These are phyloP conservation scores for Exophiala mesophila DNA, from an alignment of 2,329 filamentous ascomycete species.

Conservation along the genomic window DNA sequence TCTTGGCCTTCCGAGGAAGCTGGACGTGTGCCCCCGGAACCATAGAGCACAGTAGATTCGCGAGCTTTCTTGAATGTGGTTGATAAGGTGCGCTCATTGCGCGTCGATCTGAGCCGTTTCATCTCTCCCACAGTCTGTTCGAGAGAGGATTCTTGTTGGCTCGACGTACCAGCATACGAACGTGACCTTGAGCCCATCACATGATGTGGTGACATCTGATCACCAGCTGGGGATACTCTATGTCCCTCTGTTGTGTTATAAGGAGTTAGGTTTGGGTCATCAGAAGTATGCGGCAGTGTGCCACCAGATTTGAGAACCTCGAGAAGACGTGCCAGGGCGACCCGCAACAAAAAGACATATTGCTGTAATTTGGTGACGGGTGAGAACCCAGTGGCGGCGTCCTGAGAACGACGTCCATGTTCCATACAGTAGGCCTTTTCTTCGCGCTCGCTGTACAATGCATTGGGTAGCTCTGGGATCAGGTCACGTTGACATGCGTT, in stretches of 20 bases:
- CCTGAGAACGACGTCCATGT: conserved; percentile 47
- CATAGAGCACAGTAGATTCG: conserved; percentile 88
- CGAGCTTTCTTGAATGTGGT: conserved; percentile 87
- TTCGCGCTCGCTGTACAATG: conserved; percentile 64
- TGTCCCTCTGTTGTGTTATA: conserved; percentile 65
- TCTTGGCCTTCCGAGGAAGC: conserved; percentile 62
- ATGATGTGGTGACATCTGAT: conserved; percentile 51
- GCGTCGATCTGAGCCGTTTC: conserved; percentile 80
- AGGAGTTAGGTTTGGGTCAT: conserved; percentile 64
- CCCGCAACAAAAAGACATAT: conserved; percentile 87
- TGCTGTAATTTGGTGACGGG: conserved; percentile 83
- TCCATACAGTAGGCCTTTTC: conserved; percentile 65
- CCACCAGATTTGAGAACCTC: conserved; percentile 81
- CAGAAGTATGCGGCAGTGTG: conserved; percentile 69
- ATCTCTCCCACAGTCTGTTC: conserved; percentile 97
- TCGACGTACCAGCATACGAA: conserved; percentile 61
- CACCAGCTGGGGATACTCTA: conserved; percentile 45
- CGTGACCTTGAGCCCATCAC: conserved; percentile 67
- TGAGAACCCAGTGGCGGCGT: conserved; percentile 59
- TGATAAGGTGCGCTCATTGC: conserved; percentile 89
- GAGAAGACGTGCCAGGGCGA: conserved; percentile 82
- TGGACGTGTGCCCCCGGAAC: conserved; percentile 68
- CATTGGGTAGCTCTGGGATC: conserved; percentile 62
- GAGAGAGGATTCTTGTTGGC: conserved; percentile 68
- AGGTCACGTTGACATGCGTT: conserved; percentile 69